phyloP scores from a whole-genome alignment of 768 basidiomycete genomes.

The Panus rudis region DNA sequence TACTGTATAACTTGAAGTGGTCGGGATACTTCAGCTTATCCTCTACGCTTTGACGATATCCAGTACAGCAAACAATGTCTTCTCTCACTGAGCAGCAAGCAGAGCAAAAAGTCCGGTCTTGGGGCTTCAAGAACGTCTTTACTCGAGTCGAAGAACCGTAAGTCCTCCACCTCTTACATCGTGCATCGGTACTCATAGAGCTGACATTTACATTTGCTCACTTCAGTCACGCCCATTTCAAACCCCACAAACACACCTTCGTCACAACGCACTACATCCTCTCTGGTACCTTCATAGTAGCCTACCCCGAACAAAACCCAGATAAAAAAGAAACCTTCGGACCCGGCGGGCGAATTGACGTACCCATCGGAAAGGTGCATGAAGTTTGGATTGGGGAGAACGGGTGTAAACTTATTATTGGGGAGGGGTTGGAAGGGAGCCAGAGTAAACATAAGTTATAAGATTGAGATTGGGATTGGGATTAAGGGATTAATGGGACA shows the following conservation, averaged over 20 bases:
- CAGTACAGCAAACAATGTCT: too few species aligned
- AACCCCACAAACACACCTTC: conserved; percentile 18
- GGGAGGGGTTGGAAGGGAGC: too few species aligned
- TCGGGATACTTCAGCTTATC: too few species aligned
- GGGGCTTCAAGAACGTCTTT: conserved; percentile 23
- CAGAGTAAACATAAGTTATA: too few species aligned
- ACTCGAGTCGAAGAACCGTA: conserved; percentile 23
- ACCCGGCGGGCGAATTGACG: conserved; percentile 21
- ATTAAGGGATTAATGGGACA: too few species aligned
- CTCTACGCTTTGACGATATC: too few species aligned
- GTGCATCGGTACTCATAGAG: too few species aligned
- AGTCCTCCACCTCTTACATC: too few species aligned
- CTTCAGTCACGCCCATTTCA: too few species aligned
- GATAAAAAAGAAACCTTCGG: conserved; percentile 20
- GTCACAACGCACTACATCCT: conserved; percentile 25
- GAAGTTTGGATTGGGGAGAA: conserved; percentile 25
- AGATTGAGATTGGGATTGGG: too few species aligned
- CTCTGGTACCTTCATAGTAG: conserved; percentile 19
- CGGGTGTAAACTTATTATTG: conserved; percentile 25
- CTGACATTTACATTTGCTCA: conserved; percentile 17
- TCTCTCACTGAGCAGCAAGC: too few species aligned
- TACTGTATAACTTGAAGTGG: too few species aligned
- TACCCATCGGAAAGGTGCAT: conserved; percentile 20
- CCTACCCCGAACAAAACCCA: conserved; percentile 17
- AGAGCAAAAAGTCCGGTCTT: conserved; percentile 19